These are phyloP conservation scores for Exophiala dermatitidis DNA, from an alignment of 2,329 filamentous ascomycete species.

Conservation along the genomic window DNA sequence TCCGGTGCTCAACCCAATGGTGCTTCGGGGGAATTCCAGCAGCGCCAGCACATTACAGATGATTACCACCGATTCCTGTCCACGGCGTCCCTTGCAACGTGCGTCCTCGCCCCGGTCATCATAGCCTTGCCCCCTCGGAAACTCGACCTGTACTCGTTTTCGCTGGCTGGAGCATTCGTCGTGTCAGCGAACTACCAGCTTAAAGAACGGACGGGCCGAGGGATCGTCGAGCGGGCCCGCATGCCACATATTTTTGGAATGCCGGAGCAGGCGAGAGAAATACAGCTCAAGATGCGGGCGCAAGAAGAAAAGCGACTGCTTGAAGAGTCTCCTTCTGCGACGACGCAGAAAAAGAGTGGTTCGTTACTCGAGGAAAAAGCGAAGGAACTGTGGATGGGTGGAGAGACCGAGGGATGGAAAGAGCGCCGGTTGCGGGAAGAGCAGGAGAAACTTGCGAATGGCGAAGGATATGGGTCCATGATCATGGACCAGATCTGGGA, in stretches of 20 bases:
- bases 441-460: slow-evolving; percentile 33
- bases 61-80: slow-evolving; percentile 27
- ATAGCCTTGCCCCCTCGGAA: slow-evolving; percentile 54
- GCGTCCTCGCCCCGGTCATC: slow-evolving; percentile 49
- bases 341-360: slow-evolving; percentile 1
- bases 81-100: slow-evolving; percentile 43
- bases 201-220: slow-evolving; percentile 36
- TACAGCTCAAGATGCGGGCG: slow-evolving; percentile 3
- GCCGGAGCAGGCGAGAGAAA: slow-evolving; percentile 10
- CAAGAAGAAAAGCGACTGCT: slow-evolving; percentile 21
- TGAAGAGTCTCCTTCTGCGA: slow-evolving; percentile 22
- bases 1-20: background rate
- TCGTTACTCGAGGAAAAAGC: slow-evolving; percentile 15
- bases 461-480: slow-evolving; percentile 40
- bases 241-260: slow-evolving; percentile 16
- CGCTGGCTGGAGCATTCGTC: slow-evolving; percentile 44
- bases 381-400: slow-evolving; percentile 31
- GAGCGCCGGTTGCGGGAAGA: slow-evolving; percentile 36
- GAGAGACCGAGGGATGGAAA: slow-evolving; percentile 36
- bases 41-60: slow-evolving; percentile 10
- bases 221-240: slow-evolving; percentile 31
- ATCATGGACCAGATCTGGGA: slow-evolving; percentile 40
- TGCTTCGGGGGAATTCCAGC: background rate
- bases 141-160: slow-evolving; percentile 54
- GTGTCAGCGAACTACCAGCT: slow-evolving; percentile 46